Evolutionary conservation across 2,329 filamentous ascomycete species (phyloP).

Genomic region (Apiospora sp.): DNA sequence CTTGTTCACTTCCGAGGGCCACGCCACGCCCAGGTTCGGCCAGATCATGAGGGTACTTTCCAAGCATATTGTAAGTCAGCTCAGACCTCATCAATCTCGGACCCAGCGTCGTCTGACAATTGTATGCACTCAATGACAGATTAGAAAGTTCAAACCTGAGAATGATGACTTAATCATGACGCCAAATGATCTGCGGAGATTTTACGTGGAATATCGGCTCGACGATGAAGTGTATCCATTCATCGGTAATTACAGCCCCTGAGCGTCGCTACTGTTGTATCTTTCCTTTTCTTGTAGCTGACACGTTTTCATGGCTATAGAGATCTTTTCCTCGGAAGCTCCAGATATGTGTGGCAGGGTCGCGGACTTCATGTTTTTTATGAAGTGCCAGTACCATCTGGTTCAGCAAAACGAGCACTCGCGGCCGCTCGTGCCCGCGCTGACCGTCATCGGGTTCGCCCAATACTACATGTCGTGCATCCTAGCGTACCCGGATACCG

Average conservation of each 20-base stretch:
- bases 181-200: constrained; percentile 76
- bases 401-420: constrained; percentile 61
- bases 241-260: constrained; percentile 57
- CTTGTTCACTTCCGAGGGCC: constrained; percentile 73
- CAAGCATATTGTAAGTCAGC: constrained; percentile 69
- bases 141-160: constrained; percentile 73
- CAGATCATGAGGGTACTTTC: constrained; percentile 79
- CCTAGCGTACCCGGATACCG: constrained; percentile 77
- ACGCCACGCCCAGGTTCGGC: constrained; percentile 71
- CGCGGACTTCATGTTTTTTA: constrained; percentile 63
- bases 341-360: constrained; percentile 58
- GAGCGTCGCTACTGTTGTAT: neutral
- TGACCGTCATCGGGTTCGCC: constrained; percentile 74
- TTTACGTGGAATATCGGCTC: constrained; percentile 74
- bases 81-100: neutral
- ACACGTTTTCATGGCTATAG: constrained; percentile 38
- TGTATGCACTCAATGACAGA: constrained; percentile 50
- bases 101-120: neutral
- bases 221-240: constrained; percentile 74
- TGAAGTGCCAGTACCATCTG: constrained; percentile 70
- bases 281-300: constrained; percentile 30
- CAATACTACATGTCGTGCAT: constrained; percentile 78
- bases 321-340: constrained; percentile 58
- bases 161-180: constrained; percentile 72
- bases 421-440: constrained; percentile 66